These are phyloP conservation scores for Fusarium fracticaudum DNA, from an alignment of 2,329 filamentous ascomycete species.

Conservation along the genomic window DNA sequence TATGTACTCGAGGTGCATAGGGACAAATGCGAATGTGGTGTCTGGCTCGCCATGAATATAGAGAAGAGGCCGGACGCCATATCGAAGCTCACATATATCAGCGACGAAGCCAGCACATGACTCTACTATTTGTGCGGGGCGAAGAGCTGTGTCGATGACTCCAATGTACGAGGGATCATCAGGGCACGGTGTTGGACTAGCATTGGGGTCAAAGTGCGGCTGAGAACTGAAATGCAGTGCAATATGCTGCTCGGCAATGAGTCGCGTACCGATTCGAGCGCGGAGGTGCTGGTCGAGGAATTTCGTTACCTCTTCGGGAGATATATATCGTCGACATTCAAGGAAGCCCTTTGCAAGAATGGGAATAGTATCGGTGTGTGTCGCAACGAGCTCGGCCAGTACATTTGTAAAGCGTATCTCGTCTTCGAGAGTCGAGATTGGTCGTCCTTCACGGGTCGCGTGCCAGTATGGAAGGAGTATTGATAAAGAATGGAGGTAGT, in stretches of 20 bases:
- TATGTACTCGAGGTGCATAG: constrained; percentile 97
- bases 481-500: constrained; percentile 92
- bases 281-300: constrained; percentile 95
- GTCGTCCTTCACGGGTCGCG: constrained; percentile 56
- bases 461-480: constrained; percentile 83
- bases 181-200: constrained; percentile 60
- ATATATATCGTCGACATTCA: constrained; percentile 92
- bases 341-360: constrained; percentile 91
- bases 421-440: constrained; percentile 74
- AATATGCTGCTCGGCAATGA: constrained; percentile 97
- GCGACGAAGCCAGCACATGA: constrained; percentile 90
- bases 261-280: constrained; percentile 89
- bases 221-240: constrained; percentile 80
- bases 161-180: constrained; percentile 80
- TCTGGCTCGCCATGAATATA: constrained; percentile 85
- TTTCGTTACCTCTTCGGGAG: constrained; percentile 80
- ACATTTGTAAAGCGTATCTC: constrained; percentile 93
- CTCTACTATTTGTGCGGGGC: constrained; percentile 82
- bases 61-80: constrained; percentile 85
- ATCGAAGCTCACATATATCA: constrained; percentile 96
- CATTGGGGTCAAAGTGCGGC: constrained; percentile 71
- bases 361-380: constrained; percentile 93
- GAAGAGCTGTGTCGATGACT: constrained; percentile 91
- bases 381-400: constrained; percentile 93
- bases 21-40: constrained; percentile 92